phyloP scores from a whole-genome alignment of 2,329 filamentous ascomycete genomes.

The Aspergillus neoniger region DNA sequence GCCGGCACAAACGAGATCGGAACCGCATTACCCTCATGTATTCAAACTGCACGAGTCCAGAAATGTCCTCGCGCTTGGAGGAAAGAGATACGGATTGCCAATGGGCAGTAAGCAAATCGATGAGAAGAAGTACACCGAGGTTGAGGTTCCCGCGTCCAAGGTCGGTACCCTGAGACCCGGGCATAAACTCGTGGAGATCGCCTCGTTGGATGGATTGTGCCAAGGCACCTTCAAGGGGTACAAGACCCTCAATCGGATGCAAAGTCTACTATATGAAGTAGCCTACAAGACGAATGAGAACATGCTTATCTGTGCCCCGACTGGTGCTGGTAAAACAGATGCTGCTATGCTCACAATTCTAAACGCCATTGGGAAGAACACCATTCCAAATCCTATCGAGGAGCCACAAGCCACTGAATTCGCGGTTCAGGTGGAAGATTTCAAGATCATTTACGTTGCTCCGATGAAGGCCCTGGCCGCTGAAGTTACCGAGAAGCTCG shows the following conservation, averaged over 20 bases:
- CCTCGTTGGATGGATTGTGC: conserved; percentile 85
- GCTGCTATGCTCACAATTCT: conserved; percentile 96
- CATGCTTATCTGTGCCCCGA: conserved; percentile 97
- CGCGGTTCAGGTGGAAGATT: conserved; percentile 78
- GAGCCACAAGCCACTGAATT: conserved; percentile 74
- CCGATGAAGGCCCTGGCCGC: conserved; percentile 98
- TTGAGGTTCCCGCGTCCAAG: conserved; percentile 77
- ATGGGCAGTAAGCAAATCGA: conserved; percentile 71
- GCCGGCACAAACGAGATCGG: conserved; percentile 68
- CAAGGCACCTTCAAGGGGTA: conserved; percentile 92
- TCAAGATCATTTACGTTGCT: conserved; percentile 98
- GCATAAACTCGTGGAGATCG: conserved; percentile 75
- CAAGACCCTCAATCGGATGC: conserved; percentile 93
- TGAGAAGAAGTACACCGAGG: conserved; percentile 82
- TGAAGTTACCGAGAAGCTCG: conserved; percentile 92
- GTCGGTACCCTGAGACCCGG: conserved; percentile 72
- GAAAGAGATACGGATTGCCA: conserved; percentile 81
- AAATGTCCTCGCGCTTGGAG: conserved; percentile 77
- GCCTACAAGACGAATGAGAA: conserved; percentile 96
- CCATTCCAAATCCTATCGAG: conserved; percentile 76
- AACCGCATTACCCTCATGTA: conserved; percentile 86
- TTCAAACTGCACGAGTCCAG: conserved; percentile 82
- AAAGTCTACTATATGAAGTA: conserved; percentile 92
- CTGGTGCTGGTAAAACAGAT: conserved; percentile 97
- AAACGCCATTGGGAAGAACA: conserved; percentile 84